Evolutionary conservation across 192 early-diverging fungal genomes (phyloP).

Genomic region (Mortierella alpina): DNA sequence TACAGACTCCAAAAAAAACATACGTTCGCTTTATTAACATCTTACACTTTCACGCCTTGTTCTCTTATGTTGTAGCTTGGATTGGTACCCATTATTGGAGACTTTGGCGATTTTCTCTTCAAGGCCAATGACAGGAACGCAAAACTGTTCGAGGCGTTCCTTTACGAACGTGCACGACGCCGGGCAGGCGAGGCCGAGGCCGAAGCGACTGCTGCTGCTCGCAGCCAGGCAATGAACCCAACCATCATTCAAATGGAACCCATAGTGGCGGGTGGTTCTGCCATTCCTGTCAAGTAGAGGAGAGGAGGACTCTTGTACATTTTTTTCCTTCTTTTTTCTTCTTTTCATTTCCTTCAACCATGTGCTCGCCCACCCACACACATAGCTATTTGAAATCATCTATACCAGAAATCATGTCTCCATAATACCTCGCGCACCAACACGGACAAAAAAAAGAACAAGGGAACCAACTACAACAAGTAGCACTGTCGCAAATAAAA

Average conservation of each 20-base stretch:
- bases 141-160: constrained; percentile 58
- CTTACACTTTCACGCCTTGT: neutral
- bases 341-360: too few species aligned
- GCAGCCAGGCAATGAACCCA: neutral
- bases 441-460: neutral
- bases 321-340: too few species aligned
- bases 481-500: neutral
- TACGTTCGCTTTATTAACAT: neutral
- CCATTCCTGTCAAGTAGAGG: neutral
- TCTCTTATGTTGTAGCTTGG: constrained; percentile 50
- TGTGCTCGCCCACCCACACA: too few species aligned
- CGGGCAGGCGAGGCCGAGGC: constrained; percentile 19
- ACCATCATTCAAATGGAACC: too few species aligned
- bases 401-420: too few species aligned
- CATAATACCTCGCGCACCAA: neutral
- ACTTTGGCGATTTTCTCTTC: constrained; percentile 61
- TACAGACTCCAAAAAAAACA: constrained; percentile 7
- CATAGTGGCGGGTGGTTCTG: neutral
- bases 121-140: constrained; percentile 66
- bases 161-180: constrained; percentile 43
- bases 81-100: constrained; percentile 62
- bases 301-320: too few species aligned
- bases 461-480: neutral
- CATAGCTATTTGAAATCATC: too few species aligned
- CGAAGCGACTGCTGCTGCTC: neutral